Evolutionary conservation across 169 alveolate species (phyloP), one percentile per base, ranked within the genome.

Genomic region (Eimeria nieschulzi): DNA sequence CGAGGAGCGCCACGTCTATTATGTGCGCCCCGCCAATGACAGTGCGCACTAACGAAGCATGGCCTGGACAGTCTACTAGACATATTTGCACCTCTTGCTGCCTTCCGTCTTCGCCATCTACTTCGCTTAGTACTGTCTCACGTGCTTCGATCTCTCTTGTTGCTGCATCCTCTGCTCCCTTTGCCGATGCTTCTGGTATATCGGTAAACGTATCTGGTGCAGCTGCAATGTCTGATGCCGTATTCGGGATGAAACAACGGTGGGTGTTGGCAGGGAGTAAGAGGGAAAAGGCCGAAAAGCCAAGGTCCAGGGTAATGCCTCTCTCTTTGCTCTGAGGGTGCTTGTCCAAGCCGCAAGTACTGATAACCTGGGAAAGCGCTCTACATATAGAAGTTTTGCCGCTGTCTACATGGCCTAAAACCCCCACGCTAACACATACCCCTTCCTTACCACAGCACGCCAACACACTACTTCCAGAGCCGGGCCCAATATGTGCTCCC

Each of bases 31-130:
- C 99, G 76, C 98, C 97, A 54, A 98, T 96, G 23, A 98, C 96
- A 8, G 98, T 97, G 87, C 96, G 96, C 75, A 98, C 95, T 59
- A 91, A 59, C 10, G 98, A 96, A 23, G 99, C 98, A 93, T 98
- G 99, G 3, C 99, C 99, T 13, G 99, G 99, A 70, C 99, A 98
- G 95, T 98, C 99, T 12, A 98, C 99, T 66, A 98, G 93, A 19
- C 99, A 97, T 71, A 98, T 91, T 92, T 97, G 97, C 70, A 96
- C 87, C 25, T 83, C 33, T 33, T 1, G 46, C 46, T 33, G 46
- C 46, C 46, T 33, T 33, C 46, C 21, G 51, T 12, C 26, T 55
- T 39, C 26, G n/a, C n/a, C 46, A 33, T 33, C 46, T 33, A 33
- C 46, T 33, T 33, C 46, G 0, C 3, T 33, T 12, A 59, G 68